These are phyloP conservation scores for Microcera coccophila DNA, from an alignment of 2,329 filamentous ascomycete species.

Conservation along the genomic window DNA sequence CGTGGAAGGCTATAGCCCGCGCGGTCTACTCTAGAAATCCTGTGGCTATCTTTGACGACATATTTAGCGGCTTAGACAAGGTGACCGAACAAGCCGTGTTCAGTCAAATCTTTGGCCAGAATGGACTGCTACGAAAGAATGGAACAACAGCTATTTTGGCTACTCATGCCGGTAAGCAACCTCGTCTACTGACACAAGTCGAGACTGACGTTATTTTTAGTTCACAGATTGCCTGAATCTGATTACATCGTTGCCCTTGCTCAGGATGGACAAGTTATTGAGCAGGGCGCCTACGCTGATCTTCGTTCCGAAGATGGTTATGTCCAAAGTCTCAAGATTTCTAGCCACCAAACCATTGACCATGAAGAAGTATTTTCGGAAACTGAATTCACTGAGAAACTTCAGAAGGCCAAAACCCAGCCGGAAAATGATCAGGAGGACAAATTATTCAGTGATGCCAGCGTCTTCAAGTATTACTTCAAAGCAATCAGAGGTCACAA, in stretches of 20 bases:
- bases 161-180: conserved; percentile 31
- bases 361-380: background rate
- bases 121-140: conserved; percentile 33
- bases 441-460: conserved; percentile 19
- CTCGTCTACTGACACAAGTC: background rate
- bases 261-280: conserved; percentile 35
- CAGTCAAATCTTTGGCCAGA: conserved; percentile 33
- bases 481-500: conserved; percentile 19
- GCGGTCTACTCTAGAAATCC: conserved; percentile 32
- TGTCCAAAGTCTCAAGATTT: conserved; percentile 34
- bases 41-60: conserved; percentile 37
- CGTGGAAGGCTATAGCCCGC: conserved; percentile 28
- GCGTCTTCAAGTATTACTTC: conserved; percentile 30
- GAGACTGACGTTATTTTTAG: conserved; percentile 6
- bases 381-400: background rate
- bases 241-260: conserved; percentile 44
- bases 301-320: conserved; percentile 36
- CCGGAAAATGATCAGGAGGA: conserved; percentile 1
- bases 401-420: background rate
- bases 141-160: conserved; percentile 30
- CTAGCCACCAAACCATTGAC: conserved; percentile 15
- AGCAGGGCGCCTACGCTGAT: conserved; percentile 39
- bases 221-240: conserved; percentile 35
- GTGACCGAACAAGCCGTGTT: conserved; percentile 41
- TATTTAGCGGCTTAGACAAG: conserved; percentile 39